Percentiles rank a stretch among this genome's conserved stretches.
phyloP scores from a whole-genome alignment of 345 rosid genomes.

The Hibiscus syriacus region DNA sequence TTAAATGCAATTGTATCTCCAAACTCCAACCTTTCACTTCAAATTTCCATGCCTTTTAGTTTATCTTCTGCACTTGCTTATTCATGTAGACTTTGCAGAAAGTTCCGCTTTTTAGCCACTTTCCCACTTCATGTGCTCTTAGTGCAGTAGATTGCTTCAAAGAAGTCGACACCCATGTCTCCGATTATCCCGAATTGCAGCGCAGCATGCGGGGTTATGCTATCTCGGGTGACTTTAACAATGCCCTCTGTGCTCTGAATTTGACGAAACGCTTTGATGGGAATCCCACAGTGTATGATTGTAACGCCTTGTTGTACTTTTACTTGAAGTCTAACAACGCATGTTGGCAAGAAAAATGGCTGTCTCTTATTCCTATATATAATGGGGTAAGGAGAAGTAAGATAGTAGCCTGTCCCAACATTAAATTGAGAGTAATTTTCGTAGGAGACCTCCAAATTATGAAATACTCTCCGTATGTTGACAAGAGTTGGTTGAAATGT shows the following conservation, averaged over 20 bases:
- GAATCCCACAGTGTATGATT: constrained; percentile 26
- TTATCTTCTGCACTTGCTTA: not conserved
- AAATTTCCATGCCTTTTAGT: constrained; percentile 4
- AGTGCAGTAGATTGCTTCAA: not conserved
- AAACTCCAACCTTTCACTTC: not conserved
- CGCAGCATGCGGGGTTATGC: constrained; percentile 21
- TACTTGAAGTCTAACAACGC: constrained; percentile 20
- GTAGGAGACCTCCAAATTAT: too few species aligned
- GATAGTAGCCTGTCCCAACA: too few species aligned
- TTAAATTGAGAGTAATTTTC: too few species aligned
- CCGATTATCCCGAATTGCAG: constrained; percentile 17
- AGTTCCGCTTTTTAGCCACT: not conserved
- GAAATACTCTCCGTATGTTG: too few species aligned
- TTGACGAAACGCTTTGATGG: constrained; percentile 21
- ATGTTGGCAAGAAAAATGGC: too few species aligned
- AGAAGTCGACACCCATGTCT: not conserved
- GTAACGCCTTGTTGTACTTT: constrained; percentile 24
- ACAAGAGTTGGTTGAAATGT: constrained; percentile 18
- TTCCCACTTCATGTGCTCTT: constrained; percentile 22
- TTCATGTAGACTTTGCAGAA: not conserved
- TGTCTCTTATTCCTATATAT: too few species aligned
- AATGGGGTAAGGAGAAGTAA: too few species aligned
- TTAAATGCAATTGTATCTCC: not conserved
- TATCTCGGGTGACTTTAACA: constrained; percentile 21
- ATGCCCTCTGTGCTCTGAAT: constrained; percentile 20